Percentiles rank a stretch among this genome's conserved stretches.
phyloP scores from a whole-genome alignment of 2,329 filamentous ascomycete species.

The Pleoardoris graminearum region DNA sequence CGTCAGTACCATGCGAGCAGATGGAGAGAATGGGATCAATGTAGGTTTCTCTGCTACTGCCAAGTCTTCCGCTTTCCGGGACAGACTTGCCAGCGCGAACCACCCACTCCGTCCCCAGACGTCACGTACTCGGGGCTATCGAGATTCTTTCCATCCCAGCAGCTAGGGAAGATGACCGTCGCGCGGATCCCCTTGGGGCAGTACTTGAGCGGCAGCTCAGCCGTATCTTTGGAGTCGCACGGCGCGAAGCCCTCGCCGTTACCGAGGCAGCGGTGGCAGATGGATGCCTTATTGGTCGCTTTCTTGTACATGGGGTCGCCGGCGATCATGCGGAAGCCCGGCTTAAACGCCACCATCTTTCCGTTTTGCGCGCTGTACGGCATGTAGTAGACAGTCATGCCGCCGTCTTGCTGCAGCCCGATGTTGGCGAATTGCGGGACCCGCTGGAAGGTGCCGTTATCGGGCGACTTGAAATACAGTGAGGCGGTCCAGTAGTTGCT shows the following conservation, averaged over 20 bases:
- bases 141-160: constrained; percentile 64
- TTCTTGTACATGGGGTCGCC: constrained; percentile 57
- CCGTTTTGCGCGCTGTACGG: constrained; percentile 65
- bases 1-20: no score
- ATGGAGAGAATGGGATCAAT: no score
- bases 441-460: constrained; percentile 40
- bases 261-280: constrained; percentile 26
- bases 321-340: constrained; percentile 70
- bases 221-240: constrained; percentile 29
- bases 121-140: constrained; percentile 58
- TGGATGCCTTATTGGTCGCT: constrained; percentile 19
- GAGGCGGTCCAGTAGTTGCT: constrained; percentile 36
- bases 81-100: no score
- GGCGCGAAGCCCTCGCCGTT: constrained; percentile 31
- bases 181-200: constrained; percentile 76
- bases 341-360: constrained; percentile 66
- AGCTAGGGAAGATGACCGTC: constrained; percentile 72
- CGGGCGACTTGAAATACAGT: constrained; percentile 37
- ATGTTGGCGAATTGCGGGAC: constrained; percentile 37
- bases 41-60: no score
- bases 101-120: no score
- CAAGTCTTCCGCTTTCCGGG: no score
- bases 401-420: constrained; percentile 35
- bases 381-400: constrained; percentile 47
- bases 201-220: constrained; percentile 63